Evolutionary conservation across 2,329 filamentous ascomycete genomes (phyloP).

Genomic region (Colletotrichum limetticola): DNA sequence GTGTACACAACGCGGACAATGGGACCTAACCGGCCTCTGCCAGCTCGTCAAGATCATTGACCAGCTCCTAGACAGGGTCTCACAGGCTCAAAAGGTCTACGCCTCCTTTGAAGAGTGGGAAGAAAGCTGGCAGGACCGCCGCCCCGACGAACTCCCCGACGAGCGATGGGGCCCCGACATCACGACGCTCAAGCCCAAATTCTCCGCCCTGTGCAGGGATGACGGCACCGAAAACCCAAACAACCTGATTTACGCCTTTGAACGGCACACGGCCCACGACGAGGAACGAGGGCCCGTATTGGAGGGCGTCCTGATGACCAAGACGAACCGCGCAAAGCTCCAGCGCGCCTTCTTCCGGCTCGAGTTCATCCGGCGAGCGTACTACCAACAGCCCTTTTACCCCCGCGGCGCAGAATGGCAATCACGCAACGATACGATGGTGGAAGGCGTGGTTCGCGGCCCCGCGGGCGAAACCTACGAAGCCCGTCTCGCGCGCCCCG

Average conservation of each 20-base stretch:
- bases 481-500: slow-evolving; percentile 3
- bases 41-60: background rate
- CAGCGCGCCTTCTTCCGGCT: slow-evolving; percentile 32
- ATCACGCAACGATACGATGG: background rate
- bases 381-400: slow-evolving; percentile 16
- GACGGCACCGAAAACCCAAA: background rate
- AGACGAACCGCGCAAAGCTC: background rate
- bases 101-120: slow-evolving; percentile 1
- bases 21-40: slow-evolving; percentile 23
- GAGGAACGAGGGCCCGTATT: background rate
- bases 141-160: background rate
- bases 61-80: background rate
- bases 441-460: background rate
- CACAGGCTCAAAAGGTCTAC: background rate
- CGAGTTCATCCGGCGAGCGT: slow-evolving; percentile 12
- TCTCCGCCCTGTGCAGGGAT: background rate
- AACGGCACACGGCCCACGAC: background rate
- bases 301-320: slow-evolving; percentile 2
- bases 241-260: slow-evolving; percentile 12
- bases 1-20: background rate
- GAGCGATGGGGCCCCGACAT: background rate
- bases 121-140: background rate
- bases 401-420: background rate
- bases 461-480: background rate
- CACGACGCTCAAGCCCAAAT: background rate